Evolutionary conservation across 2,329 filamentous ascomycete species (phyloP).

Genomic region (Cryphonectria naterciae): DNA sequence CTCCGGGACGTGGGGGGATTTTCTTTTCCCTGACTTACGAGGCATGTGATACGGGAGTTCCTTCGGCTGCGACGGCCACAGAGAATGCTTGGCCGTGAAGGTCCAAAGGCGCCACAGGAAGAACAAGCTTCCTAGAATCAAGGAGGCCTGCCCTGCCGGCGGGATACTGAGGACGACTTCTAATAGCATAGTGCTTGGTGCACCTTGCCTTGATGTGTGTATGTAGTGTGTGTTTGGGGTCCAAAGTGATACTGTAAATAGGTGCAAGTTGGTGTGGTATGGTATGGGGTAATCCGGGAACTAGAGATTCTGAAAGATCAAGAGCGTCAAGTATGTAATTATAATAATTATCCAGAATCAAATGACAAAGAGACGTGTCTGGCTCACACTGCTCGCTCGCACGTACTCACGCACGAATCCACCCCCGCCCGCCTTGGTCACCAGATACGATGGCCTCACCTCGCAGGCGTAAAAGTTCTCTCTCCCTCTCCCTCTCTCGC

Average conservation of each 20-base stretch:
- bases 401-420: neutral
- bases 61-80: slow-evolving; percentile 8
- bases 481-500: neutral
- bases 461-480: neutral
- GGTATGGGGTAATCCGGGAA: neutral
- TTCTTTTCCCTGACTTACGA: neutral
- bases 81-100: slow-evolving; percentile 2
- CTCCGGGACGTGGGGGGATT: neutral
- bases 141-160: slow-evolving; percentile 1
- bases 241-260: neutral
- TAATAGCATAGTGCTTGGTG: neutral
- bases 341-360: neutral
- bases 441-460: neutral
- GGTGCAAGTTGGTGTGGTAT: neutral
- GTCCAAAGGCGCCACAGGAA: slow-evolving; percentile 14
- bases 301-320: neutral
- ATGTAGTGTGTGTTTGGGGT: neutral
- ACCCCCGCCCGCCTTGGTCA: neutral
- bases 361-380: neutral
- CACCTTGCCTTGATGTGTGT: neutral
- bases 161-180: neutral
- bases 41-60: slow-evolving; percentile 12
- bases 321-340: neutral
- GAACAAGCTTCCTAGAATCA: neutral
- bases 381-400: neutral